These are phyloP conservation scores for Lentinula detonsa DNA, from an alignment of 768 basidiomycete genomes.

Conservation along the genomic window DNA sequence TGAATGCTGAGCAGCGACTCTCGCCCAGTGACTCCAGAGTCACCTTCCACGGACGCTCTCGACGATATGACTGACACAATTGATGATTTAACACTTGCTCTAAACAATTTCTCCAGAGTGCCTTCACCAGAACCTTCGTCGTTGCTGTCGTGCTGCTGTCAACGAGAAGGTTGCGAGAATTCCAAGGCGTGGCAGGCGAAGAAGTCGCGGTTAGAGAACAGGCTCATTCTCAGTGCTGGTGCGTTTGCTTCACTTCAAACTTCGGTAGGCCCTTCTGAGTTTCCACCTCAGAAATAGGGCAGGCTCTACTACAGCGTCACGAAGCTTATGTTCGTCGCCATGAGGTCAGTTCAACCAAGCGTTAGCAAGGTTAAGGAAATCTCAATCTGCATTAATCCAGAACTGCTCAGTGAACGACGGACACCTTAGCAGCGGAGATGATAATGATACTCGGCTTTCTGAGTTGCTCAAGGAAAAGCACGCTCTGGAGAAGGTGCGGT, in stretches of 20 bases:
- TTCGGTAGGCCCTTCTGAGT: neutral
- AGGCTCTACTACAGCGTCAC: conserved; percentile 79
- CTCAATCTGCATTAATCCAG: conserved; percentile 1
- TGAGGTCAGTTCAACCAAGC: conserved; percentile 38
- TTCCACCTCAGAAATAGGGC: conserved; percentile 66
- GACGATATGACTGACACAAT: conserved; percentile 56
- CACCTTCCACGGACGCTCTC: conserved; percentile 44
- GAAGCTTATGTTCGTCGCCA: conserved; percentile 78
- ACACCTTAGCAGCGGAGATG: conserved; percentile 21
- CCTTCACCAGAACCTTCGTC: conserved; percentile 66
- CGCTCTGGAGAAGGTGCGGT: conserved; percentile 50
- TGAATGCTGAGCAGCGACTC: conserved; percentile 12
- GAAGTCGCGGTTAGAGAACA: conserved; percentile 68
- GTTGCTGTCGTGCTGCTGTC: conserved; percentile 58
- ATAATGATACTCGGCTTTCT: conserved; percentile 20
- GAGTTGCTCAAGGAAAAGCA: conserved; percentile 52
- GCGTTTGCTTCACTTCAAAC: conserved; percentile 20
- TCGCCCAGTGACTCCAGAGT: conserved; percentile 42
- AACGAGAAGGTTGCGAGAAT: conserved; percentile 58
- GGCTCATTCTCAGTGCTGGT: conserved; percentile 86
- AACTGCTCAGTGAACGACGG: conserved; percentile 12
- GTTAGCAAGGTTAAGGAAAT: neutral
- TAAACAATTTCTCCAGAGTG: conserved; percentile 66
- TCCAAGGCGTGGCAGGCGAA: conserved; percentile 55
- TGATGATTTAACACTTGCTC: conserved; percentile 72